Evolutionary conservation across 768 basidiomycete species (phyloP), one percentile per base, ranked within the genome.

Genomic region (Ephemerocybe angulata): DNA sequence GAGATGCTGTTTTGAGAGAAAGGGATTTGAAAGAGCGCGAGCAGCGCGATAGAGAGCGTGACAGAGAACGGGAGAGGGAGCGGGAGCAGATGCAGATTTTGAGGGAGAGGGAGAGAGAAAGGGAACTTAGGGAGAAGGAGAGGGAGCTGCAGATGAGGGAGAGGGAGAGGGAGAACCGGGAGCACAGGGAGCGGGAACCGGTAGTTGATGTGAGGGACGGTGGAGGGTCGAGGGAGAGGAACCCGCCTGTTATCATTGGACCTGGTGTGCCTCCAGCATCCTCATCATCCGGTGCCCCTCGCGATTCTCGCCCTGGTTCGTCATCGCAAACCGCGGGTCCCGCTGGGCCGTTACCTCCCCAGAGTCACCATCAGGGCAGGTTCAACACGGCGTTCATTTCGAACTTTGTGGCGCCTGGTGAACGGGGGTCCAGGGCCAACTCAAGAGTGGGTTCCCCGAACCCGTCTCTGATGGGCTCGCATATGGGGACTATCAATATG

Each of bases 321-420:
- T 25, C 31, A 27, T 17, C 37, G 13, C 33, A 30, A 25, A 7
- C 38, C 10, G 25, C 35, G 25, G 49, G n/a, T 2, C 54, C 54
- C 15, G 38, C 54, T 22, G 52, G 52, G 3, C 56, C 59, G 24
- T 54, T 49, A 15, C 58, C 59, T 19, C 57, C 60, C n/a, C 60
- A 52, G 13, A 43, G 53, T 3, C 59, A 60, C 33, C 56, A 55
- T 31, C 54, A 55, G 30, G 40, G 54, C 4, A 28, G 54, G 19
- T 55, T 55, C 29, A 55, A 55, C 30, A 55, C 54, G 1, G 54
- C 54, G 31, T 55, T 55, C 49, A 55, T 55, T n/a, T 30, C 54
- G 10, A 51, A 42, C 27, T 55, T 49, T 21, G 48, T 50, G 3
- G 49, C 12, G 22, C 31, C 47, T 1, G 29, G 28, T 19, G 47